Base-by-base conservation (phyloP, 139 green algal genomes). In the Diplosphaera chodatii region DNA sequence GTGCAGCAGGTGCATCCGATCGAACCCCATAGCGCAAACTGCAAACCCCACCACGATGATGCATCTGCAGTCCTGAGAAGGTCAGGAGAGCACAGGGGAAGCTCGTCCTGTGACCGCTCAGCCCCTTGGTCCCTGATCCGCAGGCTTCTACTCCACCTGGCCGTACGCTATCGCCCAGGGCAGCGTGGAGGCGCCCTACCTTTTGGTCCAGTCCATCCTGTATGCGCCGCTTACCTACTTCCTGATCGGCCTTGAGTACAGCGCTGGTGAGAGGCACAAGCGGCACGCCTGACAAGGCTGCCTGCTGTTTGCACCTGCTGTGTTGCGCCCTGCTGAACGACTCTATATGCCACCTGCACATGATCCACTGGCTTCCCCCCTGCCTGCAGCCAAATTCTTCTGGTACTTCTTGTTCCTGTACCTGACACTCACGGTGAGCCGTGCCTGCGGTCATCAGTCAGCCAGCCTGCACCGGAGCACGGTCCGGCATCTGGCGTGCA, bases 341-440 rank as follows among this genome's bases (percentile, higher is more conserved):
- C n/a, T n/a, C n/a, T n/a, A n/a, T n/a, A n/a, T n/a, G n/a, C n/a
- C n/a, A n/a, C n/a, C n/a, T n/a, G n/a, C n/a, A n/a, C n/a, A 59
- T 56, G 3, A 28, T 22, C 29, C 13, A 29, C 27, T 59, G 5
- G 30, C 66, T 6, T 77, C 66, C 48, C 78, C 31, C 37, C 2
- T 25, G 33, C 16, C 15, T 68, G 72, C 77, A 30, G 56, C 22
- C 64, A 86, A 88, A 66, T 90, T 90, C 70, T 90, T 82, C 72
- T 88, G 73, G 75, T 90, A 87, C 67, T 27, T 67, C 23, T 63
- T 90, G 32, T 84, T 79, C 68, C 89, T 86, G 30, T 83, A 77
- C 64, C 71, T 90, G 48, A 91, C 84, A 4, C 73, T 91, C 31
- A 41, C 71, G 37, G 37, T 48, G 37, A 8, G 37, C 13, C 37